These are phyloP conservation scores for Dacryopinax spathularia DNA, from an alignment of 768 basidiomycete species.

Conservation along the genomic window DNA sequence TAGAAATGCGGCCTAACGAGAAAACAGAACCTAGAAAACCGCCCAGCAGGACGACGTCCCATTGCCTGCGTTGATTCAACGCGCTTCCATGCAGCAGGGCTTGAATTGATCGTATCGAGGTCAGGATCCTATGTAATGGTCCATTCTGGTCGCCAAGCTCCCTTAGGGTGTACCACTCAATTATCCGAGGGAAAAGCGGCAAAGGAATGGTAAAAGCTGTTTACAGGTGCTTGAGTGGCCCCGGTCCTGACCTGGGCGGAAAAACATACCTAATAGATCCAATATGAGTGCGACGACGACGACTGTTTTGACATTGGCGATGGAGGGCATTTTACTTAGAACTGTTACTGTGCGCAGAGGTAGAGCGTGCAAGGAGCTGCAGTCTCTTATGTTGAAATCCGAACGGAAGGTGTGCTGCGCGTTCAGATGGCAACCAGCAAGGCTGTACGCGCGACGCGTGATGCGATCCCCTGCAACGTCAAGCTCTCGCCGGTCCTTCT, in stretches of 20 bases:
- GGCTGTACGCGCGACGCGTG: neutral
- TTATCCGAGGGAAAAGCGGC: slow-evolving; percentile 95
- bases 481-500: too few relatives aligned
- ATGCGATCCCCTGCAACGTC: neutral
- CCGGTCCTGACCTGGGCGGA: neutral
- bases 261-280: slow-evolving; percentile 56
- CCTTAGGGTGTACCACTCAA: slow-evolving; percentile 80
- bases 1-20: slow-evolving; percentile 42
- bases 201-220: slow-evolving; percentile 85
- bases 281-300: slow-evolving; percentile 85
- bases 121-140: slow-evolving; percentile 58
- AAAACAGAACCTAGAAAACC: slow-evolving; percentile 90
- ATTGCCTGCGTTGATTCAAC: slow-evolving; percentile 34
- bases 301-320: slow-evolving; percentile 49
- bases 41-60: slow-evolving; percentile 92
- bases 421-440: neutral
- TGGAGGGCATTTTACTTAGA: neutral
- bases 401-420: neutral
- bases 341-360: neutral
- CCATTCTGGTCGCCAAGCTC: slow-evolving; percentile 58
- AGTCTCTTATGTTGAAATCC: neutral
- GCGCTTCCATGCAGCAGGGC: slow-evolving; percentile 30
- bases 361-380: neutral
- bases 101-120: slow-evolving; percentile 50
- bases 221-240: neutral